A percentile compares a stretch with the other conserved stretches of the same genome.
Conservation (phyloP, 129 eudicot species). For the Escallonia herrerae region DNA sequence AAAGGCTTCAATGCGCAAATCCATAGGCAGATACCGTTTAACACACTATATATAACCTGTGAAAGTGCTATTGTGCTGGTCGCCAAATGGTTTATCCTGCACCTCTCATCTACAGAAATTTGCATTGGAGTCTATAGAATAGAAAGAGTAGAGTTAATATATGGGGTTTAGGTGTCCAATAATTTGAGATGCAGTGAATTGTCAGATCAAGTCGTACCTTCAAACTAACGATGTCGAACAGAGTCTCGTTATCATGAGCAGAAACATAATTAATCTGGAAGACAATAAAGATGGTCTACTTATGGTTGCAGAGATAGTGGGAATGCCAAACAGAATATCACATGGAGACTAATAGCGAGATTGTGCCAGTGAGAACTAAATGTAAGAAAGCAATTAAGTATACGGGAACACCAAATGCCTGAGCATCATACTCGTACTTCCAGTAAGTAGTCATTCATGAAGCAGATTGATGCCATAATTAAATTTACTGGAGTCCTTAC, state of each 20-base stretch:
- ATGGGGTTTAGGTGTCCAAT: not conserved
- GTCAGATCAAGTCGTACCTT: constrained; percentile 45
- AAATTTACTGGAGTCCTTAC: constrained; percentile 23
- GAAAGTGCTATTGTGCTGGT: constrained; percentile 88
- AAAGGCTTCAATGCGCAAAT: not conserved
- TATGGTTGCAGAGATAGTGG: too few species aligned
- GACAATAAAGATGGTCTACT: not conserved
- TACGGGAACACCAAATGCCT: too few species aligned
- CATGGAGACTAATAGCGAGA: too few species aligned
- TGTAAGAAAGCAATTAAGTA: too few species aligned
- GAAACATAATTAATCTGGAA: constrained; percentile 86
- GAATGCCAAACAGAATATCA: too few species aligned
- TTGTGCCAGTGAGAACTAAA: too few species aligned
- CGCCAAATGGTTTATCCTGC: constrained; percentile 89
- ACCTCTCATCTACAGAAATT: constrained; percentile 70
- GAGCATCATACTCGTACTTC: too few species aligned
- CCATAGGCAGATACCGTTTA: not conserved
- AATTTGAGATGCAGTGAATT: not conserved
- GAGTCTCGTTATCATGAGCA: constrained; percentile 97
- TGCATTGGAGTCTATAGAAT: constrained; percentile 59
- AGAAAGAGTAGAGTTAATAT: constrained; percentile 12
- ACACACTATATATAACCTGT: constrained; percentile 42
- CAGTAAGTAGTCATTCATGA: too few species aligned
- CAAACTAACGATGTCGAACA: constrained; percentile 81
- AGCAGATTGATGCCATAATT: too few species aligned